Percentiles rank a stretch among this genome's conserved stretches.
phyloP scores from a whole-genome alignment of 208 protist genomes.

The Leishmania mexicana region DNA sequence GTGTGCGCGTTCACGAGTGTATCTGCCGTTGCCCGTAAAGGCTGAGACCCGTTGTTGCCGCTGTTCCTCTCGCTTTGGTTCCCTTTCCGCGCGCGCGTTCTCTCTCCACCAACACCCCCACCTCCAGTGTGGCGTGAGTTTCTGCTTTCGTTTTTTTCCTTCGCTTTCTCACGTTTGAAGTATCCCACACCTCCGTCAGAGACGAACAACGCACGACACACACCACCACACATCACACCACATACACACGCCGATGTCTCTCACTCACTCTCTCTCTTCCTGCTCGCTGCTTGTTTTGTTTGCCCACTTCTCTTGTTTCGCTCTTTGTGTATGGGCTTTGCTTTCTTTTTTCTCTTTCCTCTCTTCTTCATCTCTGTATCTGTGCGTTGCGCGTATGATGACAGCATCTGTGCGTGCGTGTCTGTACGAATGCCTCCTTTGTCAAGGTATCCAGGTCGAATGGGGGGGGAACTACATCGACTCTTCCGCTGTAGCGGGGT shows the following conservation, averaged over 20 bases:
- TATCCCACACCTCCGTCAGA: neutral
- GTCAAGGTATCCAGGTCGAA: neutral
- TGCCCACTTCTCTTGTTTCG: neutral
- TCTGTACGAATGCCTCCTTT: neutral
- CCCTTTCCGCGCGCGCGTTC: neutral
- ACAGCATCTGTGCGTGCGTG: neutral
- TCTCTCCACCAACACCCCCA: neutral
- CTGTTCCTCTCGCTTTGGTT: neutral
- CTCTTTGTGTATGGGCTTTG: neutral
- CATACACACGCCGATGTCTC: neutral
- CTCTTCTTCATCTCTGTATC: neutral
- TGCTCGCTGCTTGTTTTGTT: neutral
- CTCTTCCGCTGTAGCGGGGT: neutral
- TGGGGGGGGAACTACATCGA: neutral
- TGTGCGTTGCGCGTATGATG: neutral
- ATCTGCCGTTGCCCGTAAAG: neutral
- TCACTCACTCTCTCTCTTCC: neutral
- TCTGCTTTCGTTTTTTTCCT: neutral
- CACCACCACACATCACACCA: too few relatives aligned
- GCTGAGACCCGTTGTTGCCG: neutral
- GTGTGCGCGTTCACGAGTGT: neutral
- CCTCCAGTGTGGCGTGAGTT: neutral
- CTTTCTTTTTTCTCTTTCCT: neutral
- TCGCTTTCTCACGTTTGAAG: neutral
- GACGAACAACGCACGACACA: neutral